phyloP scores from a whole-genome alignment of 495 filamentous ascomycete genomes.

The Aspergillus olivimuriae region DNA sequence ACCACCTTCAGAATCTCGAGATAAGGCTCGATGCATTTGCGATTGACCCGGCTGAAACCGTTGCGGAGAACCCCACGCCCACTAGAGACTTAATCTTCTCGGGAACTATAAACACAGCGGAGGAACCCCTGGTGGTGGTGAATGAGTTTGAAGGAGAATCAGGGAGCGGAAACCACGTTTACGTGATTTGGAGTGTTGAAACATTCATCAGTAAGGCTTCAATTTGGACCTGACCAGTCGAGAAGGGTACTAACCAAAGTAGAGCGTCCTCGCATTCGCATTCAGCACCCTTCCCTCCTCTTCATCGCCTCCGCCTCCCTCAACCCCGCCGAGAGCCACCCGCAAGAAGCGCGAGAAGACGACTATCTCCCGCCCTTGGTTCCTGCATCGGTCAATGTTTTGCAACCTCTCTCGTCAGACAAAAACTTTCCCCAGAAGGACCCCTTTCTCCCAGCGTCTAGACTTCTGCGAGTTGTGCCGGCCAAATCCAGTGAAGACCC shows the following conservation, averaged over 20 bases:
- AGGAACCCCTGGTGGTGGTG: constrained; percentile 57
- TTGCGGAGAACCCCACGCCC: constrained; percentile 39
- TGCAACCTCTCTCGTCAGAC: constrained; percentile 70
- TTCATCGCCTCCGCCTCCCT: constrained; percentile 70
- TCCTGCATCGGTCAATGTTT: constrained; percentile 71
- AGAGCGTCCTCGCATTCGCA: constrained; percentile 67
- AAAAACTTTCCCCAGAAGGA: constrained; percentile 56
- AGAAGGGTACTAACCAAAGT: constrained; percentile 11
- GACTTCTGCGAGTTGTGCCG: constrained; percentile 72
- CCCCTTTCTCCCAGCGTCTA: constrained; percentile 71
- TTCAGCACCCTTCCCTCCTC: constrained; percentile 70
- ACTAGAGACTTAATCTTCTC: constrained; percentile 61
- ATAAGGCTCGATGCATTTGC: constrained; percentile 67
- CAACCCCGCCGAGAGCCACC: constrained; percentile 48
- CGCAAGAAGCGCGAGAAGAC: constrained; percentile 44
- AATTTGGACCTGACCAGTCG: background rate
- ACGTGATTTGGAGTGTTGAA: constrained; percentile 75
- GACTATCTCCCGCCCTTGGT: constrained; percentile 72
- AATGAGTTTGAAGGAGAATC: constrained; percentile 48
- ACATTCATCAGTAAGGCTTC: constrained; percentile 57
- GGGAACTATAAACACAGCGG: constrained; percentile 49
- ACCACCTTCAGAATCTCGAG: constrained; percentile 55
- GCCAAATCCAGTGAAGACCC: constrained; percentile 51
- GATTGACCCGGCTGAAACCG: constrained; percentile 49
- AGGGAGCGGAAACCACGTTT: constrained; percentile 50